These are phyloP conservation scores for Panicum virgatum DNA, from an alignment of 202 grass and related monocot genomes.

Conservation along the genomic window DNA sequence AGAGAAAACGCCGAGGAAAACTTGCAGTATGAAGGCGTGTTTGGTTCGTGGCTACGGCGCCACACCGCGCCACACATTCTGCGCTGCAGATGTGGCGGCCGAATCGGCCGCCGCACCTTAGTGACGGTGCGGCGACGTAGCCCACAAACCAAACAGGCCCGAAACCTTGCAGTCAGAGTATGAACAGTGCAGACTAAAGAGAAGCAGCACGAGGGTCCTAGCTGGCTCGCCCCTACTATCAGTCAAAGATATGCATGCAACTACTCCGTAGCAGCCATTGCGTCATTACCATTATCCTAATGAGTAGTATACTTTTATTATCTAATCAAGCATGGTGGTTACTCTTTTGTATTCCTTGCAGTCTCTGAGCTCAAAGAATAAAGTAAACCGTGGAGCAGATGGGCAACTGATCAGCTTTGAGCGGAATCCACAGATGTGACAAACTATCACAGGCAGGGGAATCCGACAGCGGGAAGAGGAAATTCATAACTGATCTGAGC, in stretches of 20 bases:
- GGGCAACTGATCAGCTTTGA: constrained; percentile 22
- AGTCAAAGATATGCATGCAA: background rate
- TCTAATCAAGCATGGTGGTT: background rate
- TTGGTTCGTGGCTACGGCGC: too few relatives aligned
- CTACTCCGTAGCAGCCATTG: too few relatives aligned
- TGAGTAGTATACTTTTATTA: background rate
- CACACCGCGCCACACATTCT: too few relatives aligned
- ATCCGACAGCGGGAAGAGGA: constrained; percentile 15
- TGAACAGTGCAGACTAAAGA: background rate
- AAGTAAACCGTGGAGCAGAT: constrained; percentile 23
- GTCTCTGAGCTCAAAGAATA: background rate
- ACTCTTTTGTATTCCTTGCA: background rate
- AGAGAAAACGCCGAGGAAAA: too few relatives aligned
- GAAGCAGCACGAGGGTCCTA: background rate
- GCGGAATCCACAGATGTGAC: constrained; percentile 54
- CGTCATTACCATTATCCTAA: background rate
- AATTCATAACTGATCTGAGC: constrained; percentile 1
- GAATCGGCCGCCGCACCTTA: too few relatives aligned
- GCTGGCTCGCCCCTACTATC: background rate
- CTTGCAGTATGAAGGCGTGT: too few relatives aligned
- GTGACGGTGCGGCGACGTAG: too few relatives aligned
- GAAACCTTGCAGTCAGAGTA: background rate
- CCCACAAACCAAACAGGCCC: too few relatives aligned
- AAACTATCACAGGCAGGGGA: constrained; percentile 42
- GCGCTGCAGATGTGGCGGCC: too few relatives aligned